Base-by-base conservation (phyloP, 306 rosid species). In the Rosa multiflora region DNA sequence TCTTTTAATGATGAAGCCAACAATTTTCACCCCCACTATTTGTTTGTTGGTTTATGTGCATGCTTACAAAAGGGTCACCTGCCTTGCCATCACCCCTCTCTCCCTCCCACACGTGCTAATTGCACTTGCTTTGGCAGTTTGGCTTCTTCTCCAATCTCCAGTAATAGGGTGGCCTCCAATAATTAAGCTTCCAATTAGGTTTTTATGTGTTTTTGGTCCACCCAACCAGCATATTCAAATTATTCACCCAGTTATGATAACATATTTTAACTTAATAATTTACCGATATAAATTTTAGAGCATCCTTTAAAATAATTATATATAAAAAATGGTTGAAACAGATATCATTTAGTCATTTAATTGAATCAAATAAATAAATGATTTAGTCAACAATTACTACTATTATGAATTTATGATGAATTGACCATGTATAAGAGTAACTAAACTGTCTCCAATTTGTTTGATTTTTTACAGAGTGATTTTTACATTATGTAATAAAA, bases 11-110 rank as follows among this genome's bases (percentile, higher is more conserved):
- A 62, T 62, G 40, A n/a, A n/a, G 39, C 42, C 40, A 62, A 26
- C 68, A 11, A 6, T 2, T 29, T 14, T 32, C 69, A 14, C 21
- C 12, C 69, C 69, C 44, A 64, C 23, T 35, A 0, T 64, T 64
- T 66, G 70, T 66, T 66, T 66, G 70, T 15, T 37, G 15, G 70
- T 17, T 32, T 64, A 64, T 64, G 44, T 32, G n/a, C 70, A 66
- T 66, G 70, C 44, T 66, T 17, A 37, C 70, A 66, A 66, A 66
- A 39, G 12, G 6, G 70, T 66, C 47, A 66, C 46, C 70, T 35
- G 70, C 70, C 46, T 66, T 35, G 12, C 70, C 47, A 64, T 66
- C 3, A 4, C 64, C 32, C 18, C 40, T 4, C 21, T 2, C 67
- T 12, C 8, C 64, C 32, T 29, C 32, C 64, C 64, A 8, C 8